phyloP scores from a whole-genome alignment of 2,329 filamentous ascomycete species.

The Neobulgaria alba region DNA sequence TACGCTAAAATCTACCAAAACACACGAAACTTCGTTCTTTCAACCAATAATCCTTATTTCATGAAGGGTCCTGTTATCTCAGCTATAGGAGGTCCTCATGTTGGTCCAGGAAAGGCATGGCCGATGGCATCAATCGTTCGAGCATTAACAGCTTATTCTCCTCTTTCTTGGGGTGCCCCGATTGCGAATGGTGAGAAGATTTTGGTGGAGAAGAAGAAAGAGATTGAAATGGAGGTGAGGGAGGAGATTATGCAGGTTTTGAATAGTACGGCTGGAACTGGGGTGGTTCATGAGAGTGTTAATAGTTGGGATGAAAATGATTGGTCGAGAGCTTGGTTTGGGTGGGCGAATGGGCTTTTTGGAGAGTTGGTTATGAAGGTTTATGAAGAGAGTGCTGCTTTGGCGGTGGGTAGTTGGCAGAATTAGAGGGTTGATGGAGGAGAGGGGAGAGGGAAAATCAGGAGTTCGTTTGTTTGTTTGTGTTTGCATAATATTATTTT shows the following conservation, averaged over 20 bases:
- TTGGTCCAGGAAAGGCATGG: slow-evolving; percentile 51
- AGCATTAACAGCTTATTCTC: slow-evolving; percentile 40
- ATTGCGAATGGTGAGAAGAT: not conserved
- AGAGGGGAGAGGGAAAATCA: too few relatives aligned
- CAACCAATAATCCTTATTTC: slow-evolving; percentile 71
- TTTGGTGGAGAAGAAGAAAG: slow-evolving; percentile 2
- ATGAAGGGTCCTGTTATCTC: slow-evolving; percentile 43
- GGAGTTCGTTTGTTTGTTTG: too few relatives aligned
- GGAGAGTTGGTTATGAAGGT: slow-evolving; percentile 47
- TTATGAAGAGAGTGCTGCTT: slow-evolving; percentile 11
- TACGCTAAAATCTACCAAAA: slow-evolving; percentile 63
- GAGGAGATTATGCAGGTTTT: slow-evolving; percentile 21
- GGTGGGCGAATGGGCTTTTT: slow-evolving; percentile 81
- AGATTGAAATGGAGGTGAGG: slow-evolving; percentile 13
- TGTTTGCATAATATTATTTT: too few relatives aligned
- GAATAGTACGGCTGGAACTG: slow-evolving; percentile 22
- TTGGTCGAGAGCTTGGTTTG: slow-evolving; percentile 50
- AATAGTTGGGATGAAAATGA: slow-evolving; percentile 33
- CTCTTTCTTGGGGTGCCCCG: too few relatives aligned
- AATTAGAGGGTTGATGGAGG: too few relatives aligned
- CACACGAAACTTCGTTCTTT: slow-evolving; percentile 72
- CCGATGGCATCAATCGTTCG: slow-evolving; percentile 47
- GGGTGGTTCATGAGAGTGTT: slow-evolving; percentile 42
- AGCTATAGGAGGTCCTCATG: slow-evolving; percentile 58
- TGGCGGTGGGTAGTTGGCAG: slow-evolving; percentile 18